Evolutionary conservation across 192 early-diverging fungal genomes (phyloP), one percentile per base, ranked within the genome.

Genomic region (Gonapodya prolifera): DNA sequence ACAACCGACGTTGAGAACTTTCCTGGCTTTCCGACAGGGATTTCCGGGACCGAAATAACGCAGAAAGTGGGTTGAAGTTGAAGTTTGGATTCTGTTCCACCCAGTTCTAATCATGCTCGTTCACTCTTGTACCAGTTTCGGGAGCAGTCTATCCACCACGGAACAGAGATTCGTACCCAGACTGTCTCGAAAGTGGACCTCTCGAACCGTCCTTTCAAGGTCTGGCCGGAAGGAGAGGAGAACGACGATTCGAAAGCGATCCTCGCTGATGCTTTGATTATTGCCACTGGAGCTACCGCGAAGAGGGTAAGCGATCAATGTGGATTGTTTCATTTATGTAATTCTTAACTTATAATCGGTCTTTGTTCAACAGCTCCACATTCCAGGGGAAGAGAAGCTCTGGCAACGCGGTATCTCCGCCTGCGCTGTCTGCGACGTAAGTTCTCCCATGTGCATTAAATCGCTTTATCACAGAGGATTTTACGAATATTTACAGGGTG

Each of bases 381-480:
- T 98, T 76, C 86, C 89, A 34, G 96, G 96, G 76, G 96, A 98
- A 81, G 96, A 96, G 69, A 85, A 77, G 28, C 96, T 93, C 88
- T 98, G 97, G 97, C 95, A 99, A 84, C 91, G 91, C n/a, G 97
- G 97, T 79, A 99, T 99, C 84, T 96, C 94, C 76, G 97, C 97
- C 1, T 99, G 97, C 80, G 97, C 97, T 74, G 97, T 99, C 69
- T 99, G 97, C 85, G 97, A 99, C 83, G 97, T 96, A 79, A 95
- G 96, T 69, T 95, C 93, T 28, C 97, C 97, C 28, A 95, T 98
- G 78, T 99, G 71, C 31, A 13, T 73, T 73, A 8, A 32, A 23
- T 61, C 23, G 8, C 23, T 8, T 61, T 61, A 61, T 16, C 45
- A 8, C n/a, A n/a, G n/a, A 31, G 33, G 2, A 45, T 34, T 30